phyloP scores from a whole-genome alignment of 768 basidiomycete species.

The Pleurotus platypus region DNA sequence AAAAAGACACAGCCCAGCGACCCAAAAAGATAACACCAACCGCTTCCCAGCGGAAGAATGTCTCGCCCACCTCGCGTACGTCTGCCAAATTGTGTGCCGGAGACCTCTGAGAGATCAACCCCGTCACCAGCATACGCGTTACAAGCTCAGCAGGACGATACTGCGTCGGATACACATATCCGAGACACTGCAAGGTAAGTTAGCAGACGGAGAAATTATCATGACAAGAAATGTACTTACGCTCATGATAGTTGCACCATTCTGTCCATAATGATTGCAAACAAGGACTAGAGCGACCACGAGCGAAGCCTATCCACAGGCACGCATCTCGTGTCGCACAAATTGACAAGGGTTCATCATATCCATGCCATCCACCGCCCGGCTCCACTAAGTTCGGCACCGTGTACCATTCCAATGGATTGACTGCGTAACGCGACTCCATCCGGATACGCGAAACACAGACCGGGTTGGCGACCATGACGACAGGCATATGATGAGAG shows the following conservation, averaged over 20 bases:
- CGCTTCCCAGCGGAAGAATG: background rate
- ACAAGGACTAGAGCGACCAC: too few species aligned
- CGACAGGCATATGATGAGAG: background rate
- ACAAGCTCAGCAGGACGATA: background rate
- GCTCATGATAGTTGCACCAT: too few species aligned
- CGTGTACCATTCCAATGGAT: background rate
- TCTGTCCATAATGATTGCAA: too few species aligned
- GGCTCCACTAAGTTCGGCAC: too few species aligned
- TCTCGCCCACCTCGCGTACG: background rate
- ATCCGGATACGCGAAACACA: background rate
- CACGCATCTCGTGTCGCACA: too few species aligned
- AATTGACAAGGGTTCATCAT: too few species aligned
- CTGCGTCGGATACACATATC: too few species aligned
- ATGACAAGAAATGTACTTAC: too few species aligned
- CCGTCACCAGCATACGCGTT: background rate
- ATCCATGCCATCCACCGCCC: too few species aligned
- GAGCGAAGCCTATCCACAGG: too few species aligned
- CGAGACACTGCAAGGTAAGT: too few species aligned
- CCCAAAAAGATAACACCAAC: background rate
- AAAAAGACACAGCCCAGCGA: background rate
- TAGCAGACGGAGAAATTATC: too few species aligned
- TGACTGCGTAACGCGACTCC: background rate
- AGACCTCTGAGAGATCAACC: background rate
- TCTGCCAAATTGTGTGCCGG: background rate
- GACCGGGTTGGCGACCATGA: background rate